Percentiles rank a stretch among this genome's conserved stretches.
phyloP scores from a whole-genome alignment of 2,329 filamentous ascomycete genomes.

The Elsinoe batatas region DNA sequence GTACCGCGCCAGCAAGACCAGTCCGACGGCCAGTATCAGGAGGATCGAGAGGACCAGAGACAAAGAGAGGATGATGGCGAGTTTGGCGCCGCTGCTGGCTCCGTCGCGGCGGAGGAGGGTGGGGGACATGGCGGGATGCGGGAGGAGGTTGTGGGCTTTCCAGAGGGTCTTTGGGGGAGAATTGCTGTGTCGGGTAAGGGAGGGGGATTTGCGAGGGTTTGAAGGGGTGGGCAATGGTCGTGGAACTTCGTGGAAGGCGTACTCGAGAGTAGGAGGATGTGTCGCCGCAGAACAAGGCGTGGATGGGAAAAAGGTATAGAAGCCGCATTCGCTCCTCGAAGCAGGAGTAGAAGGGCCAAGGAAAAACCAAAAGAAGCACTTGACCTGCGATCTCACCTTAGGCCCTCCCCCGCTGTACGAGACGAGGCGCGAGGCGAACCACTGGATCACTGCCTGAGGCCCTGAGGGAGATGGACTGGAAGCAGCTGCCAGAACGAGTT shows the following conservation, averaged over 20 bases:
- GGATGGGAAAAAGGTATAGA: not conserved
- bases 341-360: not conserved
- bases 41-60: conserved; percentile 4
- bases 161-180: too few species aligned
- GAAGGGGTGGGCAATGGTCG: too few species aligned
- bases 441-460: not conserved
- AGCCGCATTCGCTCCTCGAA: not conserved
- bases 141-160: too few species aligned
- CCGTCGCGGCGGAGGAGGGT: not conserved
- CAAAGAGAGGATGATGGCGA: conserved; percentile 11
- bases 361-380: not conserved
- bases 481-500: not conserved
- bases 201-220: too few species aligned
- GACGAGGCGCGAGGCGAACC: not conserved
- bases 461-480: not conserved
- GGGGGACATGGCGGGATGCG: not conserved
- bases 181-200: too few species aligned
- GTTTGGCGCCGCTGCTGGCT: not conserved
- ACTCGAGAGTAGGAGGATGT: too few species aligned
- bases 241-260: too few species aligned
- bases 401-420: not conserved
- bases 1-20: not conserved
- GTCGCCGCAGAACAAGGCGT: not conserved
- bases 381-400: not conserved
- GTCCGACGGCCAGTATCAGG: not conserved